Percentiles rank a stretch among this genome's conserved stretches.
Conservation (phyloP, 805 yeast genomes). For the Priceomyces medius region DNA sequence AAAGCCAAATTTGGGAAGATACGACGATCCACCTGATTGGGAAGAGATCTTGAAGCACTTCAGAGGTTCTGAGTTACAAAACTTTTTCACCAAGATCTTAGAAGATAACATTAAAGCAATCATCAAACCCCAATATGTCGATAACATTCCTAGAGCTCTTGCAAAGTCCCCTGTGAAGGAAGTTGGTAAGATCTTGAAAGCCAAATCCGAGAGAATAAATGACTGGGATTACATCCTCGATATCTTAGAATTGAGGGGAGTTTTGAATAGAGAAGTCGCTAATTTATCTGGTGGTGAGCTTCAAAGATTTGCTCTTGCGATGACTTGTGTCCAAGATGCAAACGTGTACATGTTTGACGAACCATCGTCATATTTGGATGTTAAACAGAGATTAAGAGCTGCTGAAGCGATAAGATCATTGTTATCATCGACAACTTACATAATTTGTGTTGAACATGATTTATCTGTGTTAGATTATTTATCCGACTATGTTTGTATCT, state of each 20-base stretch:
- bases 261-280: slow-evolving; percentile 82
- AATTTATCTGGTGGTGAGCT: slow-evolving; percentile 97
- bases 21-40: slow-evolving; percentile 98
- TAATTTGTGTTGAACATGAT: slow-evolving; percentile 98
- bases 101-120: slow-evolving; percentile 96
- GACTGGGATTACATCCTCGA: slow-evolving; percentile 63
- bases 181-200: slow-evolving; percentile 80
- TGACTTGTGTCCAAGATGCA: slow-evolving; percentile 94
- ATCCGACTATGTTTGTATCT: slow-evolving; percentile 93
- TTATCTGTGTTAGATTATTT: slow-evolving; percentile 94
- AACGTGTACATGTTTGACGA: slow-evolving; percentile 99
- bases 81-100: slow-evolving; percentile 88
- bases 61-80: slow-evolving; percentile 97
- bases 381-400: slow-evolving; percentile 97
- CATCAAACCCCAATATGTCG: slow-evolving; percentile 98
- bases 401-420: slow-evolving; percentile 91
- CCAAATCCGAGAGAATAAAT: slow-evolving; percentile 71
- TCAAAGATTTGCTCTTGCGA: slow-evolving; percentile 96
- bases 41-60: slow-evolving; percentile 85
- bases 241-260: slow-evolving; percentile 70
- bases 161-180: slow-evolving; percentile 79
- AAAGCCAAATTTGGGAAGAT: slow-evolving; percentile 93
- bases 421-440: slow-evolving; percentile 72
- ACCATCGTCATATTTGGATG: slow-evolving; percentile 97
- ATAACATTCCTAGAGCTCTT: slow-evolving; percentile 94